Base-by-base conservation (phyloP, 2,329 filamentous ascomycete species). In the Bisporella sp. region DNA sequence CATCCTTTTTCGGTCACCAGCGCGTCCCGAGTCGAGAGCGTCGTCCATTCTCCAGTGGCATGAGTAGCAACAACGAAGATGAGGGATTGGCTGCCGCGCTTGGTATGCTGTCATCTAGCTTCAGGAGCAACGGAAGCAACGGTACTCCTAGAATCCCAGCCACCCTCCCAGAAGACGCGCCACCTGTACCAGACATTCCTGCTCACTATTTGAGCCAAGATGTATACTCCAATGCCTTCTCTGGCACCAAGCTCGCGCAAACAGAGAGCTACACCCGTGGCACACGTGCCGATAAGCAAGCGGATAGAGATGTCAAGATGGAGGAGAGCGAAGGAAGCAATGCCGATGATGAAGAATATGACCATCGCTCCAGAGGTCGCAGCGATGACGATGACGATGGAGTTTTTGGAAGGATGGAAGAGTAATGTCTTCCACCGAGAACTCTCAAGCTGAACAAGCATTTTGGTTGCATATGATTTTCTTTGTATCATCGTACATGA, bases 351-450 rank as follows among this genome's bases (percentile, higher is more conserved):
- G 81, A 85, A 59, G 79, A 84, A 52, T 82, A 82, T 62, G 74
- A 75, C 54, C 71, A 72, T 59, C 75, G 72, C 49, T 78, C 75
- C 46, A 77, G 80, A 49, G 79, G 79, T 46, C 79, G 85, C 55
- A 85, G 83, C 67, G 88, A 95, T 61, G 91, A 96, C 61, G 90
- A 95, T 56, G 92, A 97, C 59, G 91, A 96, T 58, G 91, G 91
- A 64, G 87, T 97, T 62, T 99, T 99, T 73, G 91, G 91, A 51
- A 82, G 82, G 59, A 97, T 97, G 92, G 93, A 99, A 71, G 89
- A 95, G 69, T 93, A 76, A 68, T 45, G 21, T 41, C 31, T 31
- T 8, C 40, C 29, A 41, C 31, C 45, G 31, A 33, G 41, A 45
- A n/a, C 37, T 47, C 39, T 30, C 12, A 33, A 21, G 21, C 21